Base-by-base conservation (phyloP, 306 rosid species). In the Vicia villosa region DNA sequence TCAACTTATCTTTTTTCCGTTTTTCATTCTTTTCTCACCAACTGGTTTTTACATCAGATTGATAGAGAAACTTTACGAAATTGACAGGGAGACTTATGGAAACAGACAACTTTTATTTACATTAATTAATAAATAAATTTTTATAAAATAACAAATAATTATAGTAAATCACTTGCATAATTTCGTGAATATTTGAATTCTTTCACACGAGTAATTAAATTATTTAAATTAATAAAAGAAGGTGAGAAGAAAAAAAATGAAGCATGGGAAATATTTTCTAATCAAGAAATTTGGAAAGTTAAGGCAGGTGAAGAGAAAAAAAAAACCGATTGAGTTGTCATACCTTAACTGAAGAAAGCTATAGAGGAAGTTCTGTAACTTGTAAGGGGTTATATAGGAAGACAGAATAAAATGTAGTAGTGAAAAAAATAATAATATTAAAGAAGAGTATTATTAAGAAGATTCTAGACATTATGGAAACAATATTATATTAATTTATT, bases 401-500 rank as follows among this genome's bases (percentile, higher is more conserved):
- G 52, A 17, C 16, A 8, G 20, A 4, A 5, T 47, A 5, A 38
- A 2, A 1, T 40, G 6, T 16, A 5, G 28, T 24, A 24, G 5
- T 14, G 16, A 50, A 20, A 68, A 26, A 10, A 10, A 36, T 4
- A 28, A 4, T 0, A 13, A 16, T 15, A 52, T 26, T 51, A 40
- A 41, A 32, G 11, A 21, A 8, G 28, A 21, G 3, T 16, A 20
- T 19, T n/a, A 0, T 40, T 15, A 50, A 50, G 86, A 83, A 85
- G 40, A 61, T 87, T 87, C 87, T 80, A 80, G 91, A 87, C 30
- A 21, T 19, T 14, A 47, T 60, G 80, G 72, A 36, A 32, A 65
- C 37, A 52, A 74, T 34, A 61, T 61, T 10, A 8, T 3, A 8
- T 62, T 75, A 36, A 50, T 63, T 73, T 32, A 4, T 32, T 63